Evolutionary conservation across 345 rosid genomes (phyloP), one percentile per base, ranked within the genome.

Genomic region (Odontarrhena argentea): DNA sequence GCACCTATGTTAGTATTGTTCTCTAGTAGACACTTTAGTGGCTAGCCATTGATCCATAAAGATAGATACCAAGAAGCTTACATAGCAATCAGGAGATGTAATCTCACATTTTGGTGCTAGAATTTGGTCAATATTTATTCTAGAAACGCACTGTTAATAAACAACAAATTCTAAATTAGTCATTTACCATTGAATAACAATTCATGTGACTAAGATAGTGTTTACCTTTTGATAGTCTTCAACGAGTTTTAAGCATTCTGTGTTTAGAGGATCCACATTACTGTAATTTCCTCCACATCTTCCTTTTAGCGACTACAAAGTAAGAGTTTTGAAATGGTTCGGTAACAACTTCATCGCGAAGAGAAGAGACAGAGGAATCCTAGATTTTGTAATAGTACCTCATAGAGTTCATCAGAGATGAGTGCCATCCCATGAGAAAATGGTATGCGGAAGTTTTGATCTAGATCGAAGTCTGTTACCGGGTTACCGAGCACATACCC

Each of bases 401-500:
- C 78, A 46, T 77, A 81, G 53, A 80, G 89, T 70, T 89, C 88
- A 55, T 88, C 85, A 22, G 96, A 84, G 22, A 18, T 18, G 22
- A 18, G 22, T 18, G 22, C 22, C 22, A 18, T 18, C 40, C 91
- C 87, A 70, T 82, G 79, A 55, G 82, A 82, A 79, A 60, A 88
- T 55, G 78, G 85, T 63, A 86, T 48, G 2, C 12, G 36, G 2
- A 76, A 41, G 74, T 86, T 84, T 3, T 2, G 1, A 49, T 83
- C 90, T 3, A 13, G 5, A 2, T 14, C 14, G 1, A 0, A 4
- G 6, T 71, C 73, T 11, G 92, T 84, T 15, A 0, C 0, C 5
- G 89, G 82, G 67, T 86, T 88, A 18, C 92, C 92, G 26, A 86
- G 76, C 15, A 86, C 32, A 75, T 78, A 86, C 50, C 92, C 96